Evolutionary conservation across 768 basidiomycete genomes (phyloP).

Genomic region (Termitomyces titanicus): DNA sequence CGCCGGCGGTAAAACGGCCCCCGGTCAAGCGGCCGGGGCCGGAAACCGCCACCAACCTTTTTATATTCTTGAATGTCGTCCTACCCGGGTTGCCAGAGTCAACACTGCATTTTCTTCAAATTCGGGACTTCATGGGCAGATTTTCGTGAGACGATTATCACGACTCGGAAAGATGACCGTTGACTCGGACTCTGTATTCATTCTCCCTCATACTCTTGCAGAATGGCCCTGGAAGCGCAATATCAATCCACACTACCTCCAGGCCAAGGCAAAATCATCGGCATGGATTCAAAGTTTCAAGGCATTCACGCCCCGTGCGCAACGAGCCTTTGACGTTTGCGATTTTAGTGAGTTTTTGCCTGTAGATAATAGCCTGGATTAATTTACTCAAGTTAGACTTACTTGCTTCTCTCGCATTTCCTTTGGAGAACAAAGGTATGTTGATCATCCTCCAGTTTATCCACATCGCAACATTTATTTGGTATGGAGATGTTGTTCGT

Average conservation of each 20-base stretch:
- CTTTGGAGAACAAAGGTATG: slow-evolving; percentile 29
- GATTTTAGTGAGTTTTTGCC: slow-evolving; percentile 32
- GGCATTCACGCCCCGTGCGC: slow-evolving; percentile 29
- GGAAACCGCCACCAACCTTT: no score
- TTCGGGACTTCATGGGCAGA: no score
- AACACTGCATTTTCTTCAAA: background rate
- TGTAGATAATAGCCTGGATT: background rate
- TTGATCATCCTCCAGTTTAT: background rate
- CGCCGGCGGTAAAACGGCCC: no score
- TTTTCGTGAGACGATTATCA: slow-evolving; percentile 27
- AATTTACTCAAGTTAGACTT: slow-evolving; percentile 24
- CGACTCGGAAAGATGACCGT: slow-evolving; percentile 44
- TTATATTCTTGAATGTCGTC: no score
- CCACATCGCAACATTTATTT: background rate
- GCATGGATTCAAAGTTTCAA: slow-evolving; percentile 35
- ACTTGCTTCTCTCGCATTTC: slow-evolving; percentile 36
- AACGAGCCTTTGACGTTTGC: slow-evolving; percentile 37
- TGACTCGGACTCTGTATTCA: slow-evolving; percentile 36
- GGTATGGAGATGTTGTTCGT: no score
- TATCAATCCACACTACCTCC: no score
- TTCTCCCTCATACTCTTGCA: no score
- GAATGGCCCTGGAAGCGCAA: no score
- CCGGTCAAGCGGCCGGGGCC: no score
- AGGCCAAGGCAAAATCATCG: slow-evolving; percentile 28
- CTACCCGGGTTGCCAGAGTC: no score